These are phyloP conservation scores for Basidioascus undulatus DNA, from an alignment of 768 basidiomycete genomes.

Conservation along the genomic window DNA sequence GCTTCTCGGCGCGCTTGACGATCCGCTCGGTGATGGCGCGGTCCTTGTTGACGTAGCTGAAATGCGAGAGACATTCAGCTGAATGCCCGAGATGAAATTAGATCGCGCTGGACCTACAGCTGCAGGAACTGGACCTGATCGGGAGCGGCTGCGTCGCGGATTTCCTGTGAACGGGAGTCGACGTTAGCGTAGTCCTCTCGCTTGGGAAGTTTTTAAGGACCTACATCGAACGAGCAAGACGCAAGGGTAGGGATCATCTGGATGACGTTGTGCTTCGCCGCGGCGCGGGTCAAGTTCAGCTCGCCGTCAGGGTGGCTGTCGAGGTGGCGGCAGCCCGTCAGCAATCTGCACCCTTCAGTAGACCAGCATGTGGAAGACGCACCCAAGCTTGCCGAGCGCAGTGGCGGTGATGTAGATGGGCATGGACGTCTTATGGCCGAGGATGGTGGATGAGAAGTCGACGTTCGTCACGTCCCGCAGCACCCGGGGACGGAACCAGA, in stretches of 20 bases:
- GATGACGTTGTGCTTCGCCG: slow-evolving; percentile 48
- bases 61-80: neutral
- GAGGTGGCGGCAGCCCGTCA: too few relatives aligned
- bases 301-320: slow-evolving; percentile 89
- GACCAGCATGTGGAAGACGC: too few relatives aligned
- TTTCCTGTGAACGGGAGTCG: slow-evolving; percentile 45
- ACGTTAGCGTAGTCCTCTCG: too few relatives aligned
- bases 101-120: slow-evolving; percentile 36
- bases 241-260: slow-evolving; percentile 88
- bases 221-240: slow-evolving; percentile 84
- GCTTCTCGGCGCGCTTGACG: slow-evolving; percentile 68
- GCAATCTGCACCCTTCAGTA: too few relatives aligned
- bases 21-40: slow-evolving; percentile 58
- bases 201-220: too few relatives aligned
- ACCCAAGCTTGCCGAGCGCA: slow-evolving; percentile 61
- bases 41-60: slow-evolving; percentile 76
- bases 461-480: slow-evolving; percentile 62
- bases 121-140: slow-evolving; percentile 50
- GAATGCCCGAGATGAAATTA: neutral
- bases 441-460: slow-evolving; percentile 36
- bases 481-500: slow-evolving; percentile 70
- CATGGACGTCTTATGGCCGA: slow-evolving; percentile 49
- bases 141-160: slow-evolving; percentile 9
- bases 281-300: slow-evolving; percentile 67
- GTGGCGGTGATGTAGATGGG: slow-evolving; percentile 49